Percentiles rank a stretch among this genome's conserved stretches.
Conservation (phyloP, 2,329 filamentous ascomycete species). For the Apiospora malaysiana region DNA sequence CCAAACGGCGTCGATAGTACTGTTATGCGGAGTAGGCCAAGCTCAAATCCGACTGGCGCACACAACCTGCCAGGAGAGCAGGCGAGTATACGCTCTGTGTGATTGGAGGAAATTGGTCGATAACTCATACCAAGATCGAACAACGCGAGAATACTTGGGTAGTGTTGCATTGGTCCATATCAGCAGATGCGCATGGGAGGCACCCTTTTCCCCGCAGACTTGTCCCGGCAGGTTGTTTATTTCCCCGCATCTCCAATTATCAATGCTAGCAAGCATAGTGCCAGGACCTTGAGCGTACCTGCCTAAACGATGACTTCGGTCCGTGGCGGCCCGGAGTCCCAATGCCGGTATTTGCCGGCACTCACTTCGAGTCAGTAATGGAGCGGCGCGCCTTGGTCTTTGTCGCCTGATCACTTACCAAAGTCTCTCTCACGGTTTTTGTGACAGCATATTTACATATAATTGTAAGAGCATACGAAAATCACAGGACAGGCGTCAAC, state of each 20-base stretch:
- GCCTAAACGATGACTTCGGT: not conserved
- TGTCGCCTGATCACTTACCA: not conserved
- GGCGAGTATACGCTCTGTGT: not conserved
- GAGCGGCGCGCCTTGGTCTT: not conserved
- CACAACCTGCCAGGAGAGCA: not conserved
- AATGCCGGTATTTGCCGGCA: constrained; percentile 4
- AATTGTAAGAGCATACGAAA: not conserved
- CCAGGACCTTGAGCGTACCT: too few species aligned
- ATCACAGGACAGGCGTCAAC: not conserved
- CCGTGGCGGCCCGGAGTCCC: not conserved
- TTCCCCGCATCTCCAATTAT: constrained; percentile 10
- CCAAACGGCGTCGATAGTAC: not conserved
- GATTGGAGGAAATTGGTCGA: not conserved
- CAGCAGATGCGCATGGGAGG: not conserved
- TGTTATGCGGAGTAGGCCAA: constrained; percentile 5
- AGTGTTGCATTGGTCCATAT: not conserved
- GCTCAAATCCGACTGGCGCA: not conserved
- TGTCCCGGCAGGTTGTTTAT: not conserved
- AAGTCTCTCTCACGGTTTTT: not conserved
- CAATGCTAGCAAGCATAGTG: too few species aligned
- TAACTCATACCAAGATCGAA: not conserved
- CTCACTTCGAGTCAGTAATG: not conserved
- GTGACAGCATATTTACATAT: not conserved
- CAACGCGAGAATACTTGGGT: not conserved
- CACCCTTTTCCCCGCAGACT: not conserved